Base-by-base conservation (phyloP, 2,329 filamentous ascomycete genomes). In the Fusarium neocosmosporiellum region DNA sequence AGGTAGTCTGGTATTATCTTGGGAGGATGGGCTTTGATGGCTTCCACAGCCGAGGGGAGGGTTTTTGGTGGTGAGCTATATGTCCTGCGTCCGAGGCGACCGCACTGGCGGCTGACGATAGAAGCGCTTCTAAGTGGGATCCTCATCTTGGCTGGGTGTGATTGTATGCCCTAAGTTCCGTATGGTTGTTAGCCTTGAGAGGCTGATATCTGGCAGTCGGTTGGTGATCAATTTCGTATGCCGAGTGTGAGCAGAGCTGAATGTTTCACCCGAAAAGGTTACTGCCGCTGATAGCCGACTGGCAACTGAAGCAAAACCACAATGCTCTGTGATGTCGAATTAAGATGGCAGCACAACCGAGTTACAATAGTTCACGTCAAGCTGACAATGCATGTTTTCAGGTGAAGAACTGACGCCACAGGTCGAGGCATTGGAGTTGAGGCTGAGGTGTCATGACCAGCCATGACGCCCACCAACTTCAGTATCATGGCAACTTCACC, bases 1-100 rank as follows among this genome's bases (percentile, higher is more conserved):
- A 88, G 81, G 69, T 81, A 80, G 78, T 88, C 86, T 24, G 79
- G 79, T 66, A 85, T 84, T 71, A 80, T 67, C 68, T 82, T 84
- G 54, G 80, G 66, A 0, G 77, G 75, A 7, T 76, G 77, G 5
- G 69, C 62, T 41, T 75, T 79, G 63, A 81, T 69, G 37, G 66
- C 73, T 34, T 75, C 59, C 13, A 75, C 33, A 24, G 73, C 64
- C 7, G 74, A 66, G n/a, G 46, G 29, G 61, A 73, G 62, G 11
- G 72, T 16, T 20, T 57, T 70, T 57, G 41, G 43, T 62, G 62
- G 29, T 18, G 57, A 16, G 41, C 20, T 48, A 37, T 69, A 75
- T 36, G 37, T 34, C 39, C 61, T 72, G 10, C 31, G 36, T 4
- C 58, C 27, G 3, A 53, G 24, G 11, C 37, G 39, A 29, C 62